Base-by-base conservation (phyloP, 1,284 basidiomycete species). In the Malassezia globosa region DNA sequence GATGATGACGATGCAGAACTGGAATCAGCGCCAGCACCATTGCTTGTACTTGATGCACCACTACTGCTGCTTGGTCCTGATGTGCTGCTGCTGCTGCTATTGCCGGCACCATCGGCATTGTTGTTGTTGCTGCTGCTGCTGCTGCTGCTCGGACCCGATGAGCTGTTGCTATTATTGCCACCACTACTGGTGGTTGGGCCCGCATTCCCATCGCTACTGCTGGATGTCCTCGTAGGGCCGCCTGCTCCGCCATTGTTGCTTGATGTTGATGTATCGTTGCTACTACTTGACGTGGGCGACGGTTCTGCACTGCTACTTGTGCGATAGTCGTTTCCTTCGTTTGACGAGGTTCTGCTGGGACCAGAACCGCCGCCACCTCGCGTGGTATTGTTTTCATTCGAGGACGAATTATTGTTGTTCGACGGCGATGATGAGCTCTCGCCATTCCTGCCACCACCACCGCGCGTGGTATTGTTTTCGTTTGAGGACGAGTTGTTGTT, bases 351-450 rank as follows among this genome's bases (percentile, higher is more conserved):
- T n/a, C n/a, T n/a, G n/a, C n/a, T n/a, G n/a, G n/a, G n/a, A n/a
- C n/a, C n/a, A 26, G 33, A 26, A 10, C 31, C 44, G 37, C 37
- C 37, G n/a, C 39, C 39, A 29, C 24, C 40, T 5, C 29, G 13
- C 16, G 33, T 36, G 3, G 33, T 26, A 3, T 26, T 7, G 34
- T 19, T 35, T 10, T 21, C 19, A 16, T 19, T 44, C n/a, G 42
- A 44, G 11, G 14, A 22, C 11, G 40, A 31, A 22, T n/a, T 10
- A 5, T 14, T 16, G 39, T 16, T 7, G 27, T 19, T 41, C 13
- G 39, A 41, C 24, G 39, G 29, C 24, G 39, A 41, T 23, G n/a
- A 19, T 2, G 39, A 42, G 22, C n/a, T n/a, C n/a, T n/a, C n/a
- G n/a, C n/a, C n/a, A 31, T 31, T 31, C 8, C 29, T 31, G 29